Conservation (phyloP, 163 green algal genomes). For the Scenedesmus sp. region DNA sequence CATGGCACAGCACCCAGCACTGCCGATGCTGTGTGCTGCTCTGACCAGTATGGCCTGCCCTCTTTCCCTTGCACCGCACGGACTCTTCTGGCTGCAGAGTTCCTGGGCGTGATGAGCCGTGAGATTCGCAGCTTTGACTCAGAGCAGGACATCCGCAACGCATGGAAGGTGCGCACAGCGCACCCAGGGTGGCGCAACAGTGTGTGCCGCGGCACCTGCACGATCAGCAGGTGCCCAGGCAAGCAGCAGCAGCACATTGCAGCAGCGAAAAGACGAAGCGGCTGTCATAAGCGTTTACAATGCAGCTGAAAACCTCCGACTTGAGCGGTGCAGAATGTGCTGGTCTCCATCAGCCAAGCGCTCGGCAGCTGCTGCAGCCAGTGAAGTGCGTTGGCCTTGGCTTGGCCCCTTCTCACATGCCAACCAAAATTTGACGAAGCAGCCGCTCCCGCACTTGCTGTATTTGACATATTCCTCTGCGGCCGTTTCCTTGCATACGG, state of each 20-base stretch:
- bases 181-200: not conserved
- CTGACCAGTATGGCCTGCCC: not conserved
- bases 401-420: too few species aligned
- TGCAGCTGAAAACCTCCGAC: not conserved
- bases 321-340: too few species aligned
- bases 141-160: conserved; percentile 70
- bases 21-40: not conserved
- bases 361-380: too few species aligned
- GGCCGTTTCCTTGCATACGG: too few species aligned
- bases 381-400: too few species aligned
- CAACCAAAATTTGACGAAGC: too few species aligned
- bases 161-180: conserved; percentile 67
- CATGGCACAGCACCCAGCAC: not conserved
- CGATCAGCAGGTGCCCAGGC: not conserved
- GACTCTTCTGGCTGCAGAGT: conserved; percentile 39
- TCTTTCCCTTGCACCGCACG: not conserved
- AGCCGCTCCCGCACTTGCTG: too few species aligned
- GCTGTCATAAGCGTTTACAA: not conserved
- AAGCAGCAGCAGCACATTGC: not conserved
- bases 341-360: too few species aligned
- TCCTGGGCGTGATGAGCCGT: conserved; percentile 60
- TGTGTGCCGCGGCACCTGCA: not conserved
- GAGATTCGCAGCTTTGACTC: conserved; percentile 76
- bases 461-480: too few species aligned
- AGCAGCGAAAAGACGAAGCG: not conserved